Evolutionary conservation across 179 eudicot genomes (phyloP).

Genomic region (Monotropa hypopitys): DNA sequence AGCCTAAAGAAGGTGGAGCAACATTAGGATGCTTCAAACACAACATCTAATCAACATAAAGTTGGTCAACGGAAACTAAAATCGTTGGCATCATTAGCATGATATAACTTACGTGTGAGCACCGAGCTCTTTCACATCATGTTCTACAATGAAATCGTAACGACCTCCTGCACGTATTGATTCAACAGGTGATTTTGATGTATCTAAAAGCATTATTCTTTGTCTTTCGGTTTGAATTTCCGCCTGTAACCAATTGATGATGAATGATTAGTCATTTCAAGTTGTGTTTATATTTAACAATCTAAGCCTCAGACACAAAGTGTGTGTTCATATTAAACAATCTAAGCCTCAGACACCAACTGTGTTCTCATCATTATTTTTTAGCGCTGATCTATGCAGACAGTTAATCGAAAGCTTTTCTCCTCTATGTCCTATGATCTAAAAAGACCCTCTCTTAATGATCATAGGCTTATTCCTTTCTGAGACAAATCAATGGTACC

Average conservation of each 20-base stretch:
- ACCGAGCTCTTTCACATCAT: slow-evolving; percentile 97
- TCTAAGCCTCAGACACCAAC: too few relatives aligned
- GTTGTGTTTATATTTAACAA: neutral
- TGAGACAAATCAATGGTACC: neutral
- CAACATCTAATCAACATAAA: neutral
- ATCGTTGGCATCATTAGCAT: neutral
- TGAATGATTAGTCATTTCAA: neutral
- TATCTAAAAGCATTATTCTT: slow-evolving; percentile 80
- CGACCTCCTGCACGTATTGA: slow-evolving; percentile 96
- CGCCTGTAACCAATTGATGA: slow-evolving; percentile 46
- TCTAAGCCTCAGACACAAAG: neutral
- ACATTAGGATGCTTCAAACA: slow-evolving; percentile 6
- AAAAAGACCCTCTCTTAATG: neutral
- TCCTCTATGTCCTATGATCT: neutral
- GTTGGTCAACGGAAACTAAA: neutral
- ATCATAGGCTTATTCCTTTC: neutral
- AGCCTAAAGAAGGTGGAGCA: slow-evolving; percentile 39
- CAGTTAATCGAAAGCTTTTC: neutral
- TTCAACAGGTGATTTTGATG: slow-evolving; percentile 91
- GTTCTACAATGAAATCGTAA: slow-evolving; percentile 95
- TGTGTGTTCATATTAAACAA: neutral
- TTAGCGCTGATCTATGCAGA: neutral
- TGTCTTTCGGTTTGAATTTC: slow-evolving; percentile 99
- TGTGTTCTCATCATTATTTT: too few relatives aligned
- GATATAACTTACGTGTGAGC: slow-evolving; percentile 77